Evolutionary conservation across 225 moss, liverwort and hornwort genomes (phyloP), one percentile per base, ranked within the genome.

Genomic region (Antitrichia curtipendula): DNA sequence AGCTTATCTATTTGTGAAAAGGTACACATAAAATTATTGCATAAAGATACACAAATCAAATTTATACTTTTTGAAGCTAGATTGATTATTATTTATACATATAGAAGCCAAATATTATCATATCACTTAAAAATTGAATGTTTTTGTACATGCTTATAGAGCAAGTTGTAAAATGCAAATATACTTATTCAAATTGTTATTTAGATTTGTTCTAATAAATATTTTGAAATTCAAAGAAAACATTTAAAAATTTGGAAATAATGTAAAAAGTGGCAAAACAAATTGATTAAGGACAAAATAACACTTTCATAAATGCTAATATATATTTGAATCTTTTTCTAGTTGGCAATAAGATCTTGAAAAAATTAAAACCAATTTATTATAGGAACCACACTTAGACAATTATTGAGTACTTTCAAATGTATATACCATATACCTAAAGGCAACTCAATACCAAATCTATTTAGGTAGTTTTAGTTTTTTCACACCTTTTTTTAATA

Each of bases 1-100:
- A 71, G 9, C 27, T 71, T 43, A 5, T 43, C 0, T 43, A 9
- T 43, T 71, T 71, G 16, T 7, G 13, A 13, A 19, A 40, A 40
- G 1, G 4, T 40, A 2, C 23, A 24, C 2, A 38, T 0, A 1
- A 7, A 0, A 68, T 23, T 38, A 68, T 68, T 3, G 5, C 0
- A 2, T 24, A 41, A 5, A 3, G 70, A 70, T 70, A 27, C 1
- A 70, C 3, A 27, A 70, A 72, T 49, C 7, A 74, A 74, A 49
- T 49, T 32, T 2, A 19, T 2, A 73, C 3, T 47, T 47, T 49
- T 49, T 31, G 19, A 31, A 19, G 49, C 2, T 74, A 17, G 6
- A 29, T 45, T 29, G 4, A 49, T 4, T 31, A 31, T 1, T 73
- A 31, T 4, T 45, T 49, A 70, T 19, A 31, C 19, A 31, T 31